A percentile compares a stretch with the other conserved stretches of the same genome.
phyloP scores from a whole-genome alignment of 2,329 filamentous ascomycete species.

The Colletotrichum agaves region DNA sequence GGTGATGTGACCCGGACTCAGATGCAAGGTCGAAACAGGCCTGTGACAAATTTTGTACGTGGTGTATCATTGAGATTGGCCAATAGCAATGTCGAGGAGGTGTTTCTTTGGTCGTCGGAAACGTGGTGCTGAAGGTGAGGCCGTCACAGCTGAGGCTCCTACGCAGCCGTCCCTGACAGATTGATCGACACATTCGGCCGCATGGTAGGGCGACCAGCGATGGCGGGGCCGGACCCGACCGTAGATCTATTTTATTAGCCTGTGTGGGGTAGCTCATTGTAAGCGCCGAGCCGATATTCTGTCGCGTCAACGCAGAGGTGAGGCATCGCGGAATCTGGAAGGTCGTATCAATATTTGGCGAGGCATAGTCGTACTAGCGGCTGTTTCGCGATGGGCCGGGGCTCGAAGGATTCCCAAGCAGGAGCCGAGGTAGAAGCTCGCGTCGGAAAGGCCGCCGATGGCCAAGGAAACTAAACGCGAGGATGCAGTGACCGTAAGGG shows the following conservation, averaged over 20 bases:
- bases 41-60: not conserved
- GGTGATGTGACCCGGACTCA: conserved; percentile 2
- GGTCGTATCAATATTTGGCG: conserved; percentile 16
- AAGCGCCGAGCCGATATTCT: not conserved
- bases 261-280: not conserved
- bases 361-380: conserved; percentile 26
- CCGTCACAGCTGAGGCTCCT: conserved; percentile 17
- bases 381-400: not conserved
- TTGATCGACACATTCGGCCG: conserved; percentile 23
- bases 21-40: not conserved
- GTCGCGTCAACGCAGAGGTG: not conserved
- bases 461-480: conserved; percentile 11
- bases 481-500: not conserved
- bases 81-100: conserved; percentile 4
- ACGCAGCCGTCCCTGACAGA: conserved; percentile 2
- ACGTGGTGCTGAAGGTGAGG: conserved; percentile 26
- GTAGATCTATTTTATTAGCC: not conserved
- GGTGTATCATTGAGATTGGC: conserved; percentile 7
- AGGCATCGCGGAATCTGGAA: not conserved
- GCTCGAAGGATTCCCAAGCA: not conserved
- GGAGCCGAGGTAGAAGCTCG: not conserved
- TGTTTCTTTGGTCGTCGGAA: not conserved
- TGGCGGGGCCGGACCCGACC: not conserved
- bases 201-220: conserved; percentile 14
- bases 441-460: conserved; percentile 8